Evolutionary conservation across 83 land plant species (phyloP).

Genomic region (Isoetes engelmannii): DNA sequence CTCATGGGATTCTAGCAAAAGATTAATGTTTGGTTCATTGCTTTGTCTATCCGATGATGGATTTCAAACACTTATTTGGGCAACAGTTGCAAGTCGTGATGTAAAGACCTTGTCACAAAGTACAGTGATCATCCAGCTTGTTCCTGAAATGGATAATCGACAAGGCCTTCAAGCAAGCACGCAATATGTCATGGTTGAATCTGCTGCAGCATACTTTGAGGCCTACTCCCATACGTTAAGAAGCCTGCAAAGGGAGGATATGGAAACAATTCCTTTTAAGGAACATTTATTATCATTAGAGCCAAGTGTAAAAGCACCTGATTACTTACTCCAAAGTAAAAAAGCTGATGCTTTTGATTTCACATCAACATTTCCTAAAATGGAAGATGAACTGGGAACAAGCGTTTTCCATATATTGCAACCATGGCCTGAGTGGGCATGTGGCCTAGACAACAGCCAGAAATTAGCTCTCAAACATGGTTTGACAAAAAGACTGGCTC

Average conservation of each 20-base stretch:
- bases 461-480: slow-evolving; percentile 15
- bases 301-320: slow-evolving; percentile 6
- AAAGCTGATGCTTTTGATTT: slow-evolving; percentile 10
- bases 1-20: slow-evolving; percentile 17
- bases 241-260: slow-evolving; percentile 15
- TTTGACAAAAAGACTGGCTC: slow-evolving; percentile 20
- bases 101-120: not conserved
- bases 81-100: slow-evolving; percentile 8
- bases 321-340: slow-evolving; percentile 14
- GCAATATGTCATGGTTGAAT: slow-evolving; percentile 26
- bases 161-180: not conserved
- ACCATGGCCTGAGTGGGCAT: slow-evolving; percentile 14
- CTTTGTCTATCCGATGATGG: slow-evolving; percentile 22
- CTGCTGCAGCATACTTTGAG: slow-evolving; percentile 27
- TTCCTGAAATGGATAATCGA: slow-evolving; percentile 8
- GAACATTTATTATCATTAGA: slow-evolving; percentile 16
- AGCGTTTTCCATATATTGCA: not conserved
- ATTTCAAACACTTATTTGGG: slow-evolving; percentile 27
- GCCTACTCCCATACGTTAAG: slow-evolving; percentile 29
- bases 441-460: slow-evolving; percentile 18
- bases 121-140: not conserved
- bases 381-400: slow-evolving; percentile 3
- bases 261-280: slow-evolving; percentile 21
- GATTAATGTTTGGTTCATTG: slow-evolving; percentile 27
- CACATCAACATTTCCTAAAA: slow-evolving; percentile 14